Base-by-base conservation (phyloP, 139 green algal species). In the Diplosphaera chodatii region DNA sequence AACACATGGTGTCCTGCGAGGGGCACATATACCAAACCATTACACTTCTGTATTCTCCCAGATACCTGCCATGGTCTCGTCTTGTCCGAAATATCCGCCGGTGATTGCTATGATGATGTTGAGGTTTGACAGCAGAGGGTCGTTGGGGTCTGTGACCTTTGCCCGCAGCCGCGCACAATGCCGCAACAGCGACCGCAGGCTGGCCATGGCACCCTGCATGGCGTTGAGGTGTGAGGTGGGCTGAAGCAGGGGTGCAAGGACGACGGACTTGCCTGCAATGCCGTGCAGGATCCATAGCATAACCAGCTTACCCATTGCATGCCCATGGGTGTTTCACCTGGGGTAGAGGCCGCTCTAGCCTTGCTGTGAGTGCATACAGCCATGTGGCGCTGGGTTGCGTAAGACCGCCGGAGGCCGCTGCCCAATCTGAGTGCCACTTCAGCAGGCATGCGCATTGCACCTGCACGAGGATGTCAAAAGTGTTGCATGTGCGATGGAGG, bases 91-190 rank as follows among this genome's bases (percentile, higher is more conserved):
- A 74, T 90, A 94, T 0, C 71, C 84, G 1, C 90, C 90, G 34
- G 83, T 83, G 20, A 96, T 71, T 3, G 78, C 80, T 16, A 93
- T 83, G 25, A 96, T 31, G 27, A 96, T 79, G 74, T 96, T 94
- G 13, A 94, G 69, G 31, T 77, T 70, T 4, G 86, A 65, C 63
- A 94, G 78, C 25, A 78, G 55, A 0, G 78, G 67, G 72, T 90
- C 83, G 3, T 32, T 63, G 0, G 68, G 40, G 23, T 64, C 33
- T 1, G 18, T 37, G 48, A 86, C 37, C 13, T 6, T 23, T 18
- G 74, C 66, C 6, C 86, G 77, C 67, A 81, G 22, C 68, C 41
- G 33, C 1, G 69, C 62, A 41, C 83, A 91, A 32, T 78, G 70
- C 29, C 85, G 78, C 30, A 95, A 71, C 74, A 90, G 70, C 4